These are phyloP conservation scores for Teratosphaeria pseudoeucalypti DNA, from an alignment of 2,329 filamentous ascomycete species.

Conservation along the genomic window DNA sequence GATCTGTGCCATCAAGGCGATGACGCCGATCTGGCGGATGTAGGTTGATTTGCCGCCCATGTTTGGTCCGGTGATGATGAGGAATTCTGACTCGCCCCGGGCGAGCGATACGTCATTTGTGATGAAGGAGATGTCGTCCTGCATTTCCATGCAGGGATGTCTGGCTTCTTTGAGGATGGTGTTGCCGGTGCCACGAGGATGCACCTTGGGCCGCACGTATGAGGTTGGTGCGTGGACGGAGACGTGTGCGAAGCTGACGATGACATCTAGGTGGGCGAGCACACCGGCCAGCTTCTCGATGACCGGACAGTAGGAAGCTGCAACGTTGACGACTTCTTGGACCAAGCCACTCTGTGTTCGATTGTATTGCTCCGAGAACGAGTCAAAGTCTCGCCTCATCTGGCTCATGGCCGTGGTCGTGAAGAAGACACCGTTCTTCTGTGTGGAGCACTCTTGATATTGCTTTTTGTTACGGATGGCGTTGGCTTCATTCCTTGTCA, in stretches of 20 bases:
- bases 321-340: conserved; percentile 82
- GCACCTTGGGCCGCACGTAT: conserved; percentile 85
- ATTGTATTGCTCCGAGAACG: conserved; percentile 89
- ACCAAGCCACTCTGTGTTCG: conserved; percentile 86
- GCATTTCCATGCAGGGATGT: conserved; percentile 96
- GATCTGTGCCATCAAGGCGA: conserved; percentile 92
- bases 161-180: conserved; percentile 87
- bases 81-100: conserved; percentile 71
- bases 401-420: conserved; percentile 74
- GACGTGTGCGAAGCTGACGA: conserved; percentile 85
- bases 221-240: conserved; percentile 85
- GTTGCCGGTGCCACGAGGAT: conserved; percentile 75
- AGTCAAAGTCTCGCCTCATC: conserved; percentile 82
- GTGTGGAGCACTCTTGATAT: conserved; percentile 92
- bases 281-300: conserved; percentile 81
- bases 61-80: conserved; percentile 95
- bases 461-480: conserved; percentile 84
- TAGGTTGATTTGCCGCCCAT: conserved; percentile 99
- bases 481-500: conserved; percentile 81
- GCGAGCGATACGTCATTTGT: conserved; percentile 86
- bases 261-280: conserved; percentile 87
- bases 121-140: conserved; percentile 97
- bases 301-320: conserved; percentile 87
- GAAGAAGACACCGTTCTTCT: conserved; percentile 98
- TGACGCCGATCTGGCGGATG: conserved; percentile 92